phyloP scores from a whole-genome alignment of 352 stramenopile genomes.

The Thalassiosira sp. region DNA sequence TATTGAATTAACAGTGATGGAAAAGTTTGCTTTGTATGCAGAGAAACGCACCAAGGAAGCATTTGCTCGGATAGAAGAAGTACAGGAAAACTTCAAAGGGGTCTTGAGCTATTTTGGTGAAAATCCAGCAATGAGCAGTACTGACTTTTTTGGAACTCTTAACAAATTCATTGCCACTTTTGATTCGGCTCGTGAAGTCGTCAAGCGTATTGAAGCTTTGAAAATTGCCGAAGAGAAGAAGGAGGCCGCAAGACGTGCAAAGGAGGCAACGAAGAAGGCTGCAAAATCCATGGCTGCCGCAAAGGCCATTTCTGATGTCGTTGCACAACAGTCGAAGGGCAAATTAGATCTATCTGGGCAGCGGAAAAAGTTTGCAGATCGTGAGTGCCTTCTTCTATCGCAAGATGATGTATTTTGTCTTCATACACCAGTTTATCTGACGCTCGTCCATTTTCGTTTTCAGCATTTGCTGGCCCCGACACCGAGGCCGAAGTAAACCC shows the following conservation, averaged over 20 bases:
- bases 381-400: conserved; percentile 20
- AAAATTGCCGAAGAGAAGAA: conserved; percentile 62
- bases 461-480: conserved; percentile 32
- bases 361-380: conserved; percentile 49
- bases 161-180: conserved; percentile 80
- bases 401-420: conserved; percentile 9
- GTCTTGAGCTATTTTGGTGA: conserved; percentile 85
- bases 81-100: conserved; percentile 71
- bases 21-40: conserved; percentile 75
- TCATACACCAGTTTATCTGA: conserved; percentile 4
- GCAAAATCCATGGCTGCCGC: conserved; percentile 2
- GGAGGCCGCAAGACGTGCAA: conserved; percentile 37
- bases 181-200: conserved; percentile 70
- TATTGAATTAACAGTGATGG: conserved; percentile 77
- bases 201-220: conserved; percentile 71
- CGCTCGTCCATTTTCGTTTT: conserved; percentile 5
- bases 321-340: conserved; percentile 21
- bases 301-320: conserved; percentile 13
- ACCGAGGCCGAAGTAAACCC: neutral
- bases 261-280: conserved; percentile 37
- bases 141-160: conserved; percentile 84
- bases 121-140: conserved; percentile 80
- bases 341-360: conserved; percentile 50
- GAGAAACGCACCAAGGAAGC: conserved; percentile 60
- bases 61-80: conserved; percentile 60